phyloP scores from a whole-genome alignment of 2,329 filamentous ascomycete species.

The Microcyclospora pomicola region DNA sequence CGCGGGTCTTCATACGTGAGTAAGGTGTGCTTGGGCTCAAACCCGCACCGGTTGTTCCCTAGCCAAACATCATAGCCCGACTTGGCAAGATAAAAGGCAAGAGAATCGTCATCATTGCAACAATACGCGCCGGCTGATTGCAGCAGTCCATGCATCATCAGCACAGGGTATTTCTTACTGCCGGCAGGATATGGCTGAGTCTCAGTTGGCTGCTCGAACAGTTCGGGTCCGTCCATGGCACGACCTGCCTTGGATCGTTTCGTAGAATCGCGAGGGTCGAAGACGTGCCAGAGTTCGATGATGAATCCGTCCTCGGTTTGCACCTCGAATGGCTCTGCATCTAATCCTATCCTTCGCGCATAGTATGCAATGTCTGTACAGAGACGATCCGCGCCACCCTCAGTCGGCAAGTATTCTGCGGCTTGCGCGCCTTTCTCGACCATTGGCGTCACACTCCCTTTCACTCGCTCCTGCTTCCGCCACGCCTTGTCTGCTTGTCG shows the following conservation, averaged over 20 bases:
- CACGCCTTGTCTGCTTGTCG: constrained; percentile 49
- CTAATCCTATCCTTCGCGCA: constrained; percentile 71
- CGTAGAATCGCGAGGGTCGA: constrained; percentile 60
- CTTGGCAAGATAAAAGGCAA: constrained; percentile 87
- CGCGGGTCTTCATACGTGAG: constrained; percentile 64
- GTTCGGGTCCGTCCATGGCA: constrained; percentile 42
- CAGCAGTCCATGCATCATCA: constrained; percentile 77
- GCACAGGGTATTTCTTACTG: constrained; percentile 58
- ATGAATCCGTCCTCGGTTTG: constrained; percentile 92
- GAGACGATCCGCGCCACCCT: constrained; percentile 67
- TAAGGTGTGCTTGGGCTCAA: constrained; percentile 59
- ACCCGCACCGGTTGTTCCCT: constrained; percentile 84
- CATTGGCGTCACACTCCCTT: constrained; percentile 30
- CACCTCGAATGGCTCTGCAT: constrained; percentile 69
- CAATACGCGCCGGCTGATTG: constrained; percentile 84
- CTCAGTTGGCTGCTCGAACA: constrained; percentile 36
- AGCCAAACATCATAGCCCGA: constrained; percentile 91
- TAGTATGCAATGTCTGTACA: constrained; percentile 70
- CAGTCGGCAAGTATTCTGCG: constrained; percentile 55
- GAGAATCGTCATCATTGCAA: constrained; percentile 73
- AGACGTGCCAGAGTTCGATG: constrained; percentile 78
- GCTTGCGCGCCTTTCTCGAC: constrained; percentile 28
- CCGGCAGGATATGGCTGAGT: constrained; percentile 22
- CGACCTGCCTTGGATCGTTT: constrained; percentile 25
- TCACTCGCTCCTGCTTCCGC: constrained; percentile 31